These are phyloP conservation scores for Silene noctiflora DNA, from an alignment of 179 eudicot species.

Conservation along the genomic window DNA sequence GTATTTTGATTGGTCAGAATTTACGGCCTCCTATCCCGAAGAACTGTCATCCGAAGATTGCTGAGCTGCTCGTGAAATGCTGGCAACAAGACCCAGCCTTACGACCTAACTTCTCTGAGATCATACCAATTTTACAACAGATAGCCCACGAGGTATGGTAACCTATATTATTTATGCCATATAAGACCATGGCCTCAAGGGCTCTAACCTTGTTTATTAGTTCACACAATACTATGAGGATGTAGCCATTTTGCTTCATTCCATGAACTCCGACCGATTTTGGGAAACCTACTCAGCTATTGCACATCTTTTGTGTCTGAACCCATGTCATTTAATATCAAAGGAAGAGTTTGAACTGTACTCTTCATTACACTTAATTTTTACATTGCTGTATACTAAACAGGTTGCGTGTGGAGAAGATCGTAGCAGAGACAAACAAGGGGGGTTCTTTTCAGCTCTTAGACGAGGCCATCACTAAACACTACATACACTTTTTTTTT, in stretches of 20 bases:
- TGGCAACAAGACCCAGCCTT: constrained; percentile 81
- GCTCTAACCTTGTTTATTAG: no score
- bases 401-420: constrained; percentile 70
- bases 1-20: constrained; percentile 40
- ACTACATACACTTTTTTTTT: not conserved
- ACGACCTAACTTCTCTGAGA: constrained; percentile 82
- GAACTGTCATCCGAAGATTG: constrained; percentile 57
- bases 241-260: not conserved
- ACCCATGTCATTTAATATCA: no score
- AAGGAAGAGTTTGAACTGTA: no score
- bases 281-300: no score
- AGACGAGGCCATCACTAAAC: constrained; percentile 58
- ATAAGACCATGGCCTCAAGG: not conserved
- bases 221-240: not conserved
- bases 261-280: not conserved
- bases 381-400: not conserved
- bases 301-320: no score
- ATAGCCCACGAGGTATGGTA: constrained; percentile 63
- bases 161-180: no score
- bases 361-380: no score
- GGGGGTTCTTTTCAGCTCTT: constrained; percentile 69
- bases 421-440: constrained; percentile 56
- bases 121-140: constrained; percentile 56
- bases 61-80: constrained; percentile 86
- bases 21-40: constrained; percentile 84